phyloP scores from a whole-genome alignment of 2,329 filamentous ascomycete species.

The Cladosporium sp. region DNA sequence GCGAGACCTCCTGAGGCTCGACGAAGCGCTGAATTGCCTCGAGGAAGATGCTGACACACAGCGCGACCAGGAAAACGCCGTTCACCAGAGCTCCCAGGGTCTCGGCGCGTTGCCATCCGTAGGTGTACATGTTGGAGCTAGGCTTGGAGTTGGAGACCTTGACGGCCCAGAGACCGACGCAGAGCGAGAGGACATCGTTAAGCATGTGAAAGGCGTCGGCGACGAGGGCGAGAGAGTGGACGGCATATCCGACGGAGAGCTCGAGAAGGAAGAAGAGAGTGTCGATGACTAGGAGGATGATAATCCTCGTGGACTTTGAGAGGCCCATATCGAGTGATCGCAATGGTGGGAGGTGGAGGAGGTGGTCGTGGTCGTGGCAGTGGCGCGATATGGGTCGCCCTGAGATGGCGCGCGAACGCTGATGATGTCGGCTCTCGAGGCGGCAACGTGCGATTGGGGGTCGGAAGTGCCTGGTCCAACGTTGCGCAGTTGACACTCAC shows the following conservation, averaged over 20 bases:
- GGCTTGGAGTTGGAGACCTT: conserved; percentile 78
- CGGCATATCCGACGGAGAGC: conserved; percentile 75
- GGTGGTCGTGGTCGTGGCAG: not conserved
- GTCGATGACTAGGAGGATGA: conserved; percentile 89
- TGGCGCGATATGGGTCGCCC: too few relatives aligned
- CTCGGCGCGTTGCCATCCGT: conserved; percentile 96
- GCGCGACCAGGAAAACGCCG: conserved; percentile 91
- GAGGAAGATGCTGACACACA: conserved; percentile 93
- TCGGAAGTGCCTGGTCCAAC: too few relatives aligned
- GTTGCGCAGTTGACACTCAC: too few relatives aligned
- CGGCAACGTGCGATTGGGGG: too few relatives aligned
- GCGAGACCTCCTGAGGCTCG: conserved; percentile 79
- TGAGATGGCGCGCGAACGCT: too few relatives aligned
- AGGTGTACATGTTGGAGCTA: conserved; percentile 84
- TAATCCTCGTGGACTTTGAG: conserved; percentile 88
- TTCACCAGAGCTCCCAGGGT: conserved; percentile 95
- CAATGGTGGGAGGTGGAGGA: not conserved
- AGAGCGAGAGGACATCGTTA: conserved; percentile 93
- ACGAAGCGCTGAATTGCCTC: conserved; percentile 90
- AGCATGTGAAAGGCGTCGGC: conserved; percentile 99
- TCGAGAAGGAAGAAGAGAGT: conserved; percentile 86
- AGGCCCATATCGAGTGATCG: conserved; percentile 61
- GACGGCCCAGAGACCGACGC: conserved; percentile 93
- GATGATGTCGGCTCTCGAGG: too few relatives aligned
- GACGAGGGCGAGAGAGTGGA: conserved; percentile 86